Conservation (phyloP, 1,284 basidiomycete genomes). For the Cryptococcus wingfieldii region DNA sequence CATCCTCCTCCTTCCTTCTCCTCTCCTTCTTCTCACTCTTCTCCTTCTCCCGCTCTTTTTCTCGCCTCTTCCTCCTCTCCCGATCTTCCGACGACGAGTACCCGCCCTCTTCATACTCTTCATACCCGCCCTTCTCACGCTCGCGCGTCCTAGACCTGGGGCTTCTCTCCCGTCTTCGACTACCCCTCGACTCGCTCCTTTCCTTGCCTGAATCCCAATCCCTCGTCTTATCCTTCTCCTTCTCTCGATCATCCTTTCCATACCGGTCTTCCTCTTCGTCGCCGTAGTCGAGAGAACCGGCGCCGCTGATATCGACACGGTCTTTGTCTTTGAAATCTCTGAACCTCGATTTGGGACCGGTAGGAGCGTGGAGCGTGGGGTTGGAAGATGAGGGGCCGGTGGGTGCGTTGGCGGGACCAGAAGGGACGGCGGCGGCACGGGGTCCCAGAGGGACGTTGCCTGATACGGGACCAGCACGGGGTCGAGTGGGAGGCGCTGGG, state of each 20-base stretch:
- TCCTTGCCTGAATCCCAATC: background rate
- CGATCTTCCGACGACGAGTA: conserved; percentile 3
- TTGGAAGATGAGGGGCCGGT: conserved; percentile 1
- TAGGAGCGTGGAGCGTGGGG: conserved; percentile 17
- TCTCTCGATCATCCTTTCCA: background rate
- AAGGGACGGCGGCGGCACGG: conserved; percentile 12
- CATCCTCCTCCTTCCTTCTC: conserved; percentile 25
- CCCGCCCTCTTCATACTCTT: conserved; percentile 1
- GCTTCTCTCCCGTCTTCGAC: conserved; percentile 6
- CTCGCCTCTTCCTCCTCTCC: conserved; percentile 14
- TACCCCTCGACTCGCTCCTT: background rate
- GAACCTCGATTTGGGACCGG: conserved; percentile 15
- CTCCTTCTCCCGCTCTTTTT: conserved; percentile 17
- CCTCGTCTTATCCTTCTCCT: background rate
- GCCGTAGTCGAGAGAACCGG: conserved; percentile 36
- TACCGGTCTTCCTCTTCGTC: background rate
- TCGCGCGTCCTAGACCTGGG: conserved; percentile 4
- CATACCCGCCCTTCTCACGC: conserved; percentile 1
- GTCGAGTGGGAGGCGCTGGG: no score
- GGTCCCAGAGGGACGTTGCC: conserved; percentile 3
- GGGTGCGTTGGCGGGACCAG: background rate
- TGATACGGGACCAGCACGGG: no score
- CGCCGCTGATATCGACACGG: conserved; percentile 28
- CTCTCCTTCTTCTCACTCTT: conserved; percentile 27
- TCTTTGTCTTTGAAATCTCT: conserved; percentile 40